Conservation (phyloP, 306 rosid genomes). For the Cucumis cinereus region DNA sequence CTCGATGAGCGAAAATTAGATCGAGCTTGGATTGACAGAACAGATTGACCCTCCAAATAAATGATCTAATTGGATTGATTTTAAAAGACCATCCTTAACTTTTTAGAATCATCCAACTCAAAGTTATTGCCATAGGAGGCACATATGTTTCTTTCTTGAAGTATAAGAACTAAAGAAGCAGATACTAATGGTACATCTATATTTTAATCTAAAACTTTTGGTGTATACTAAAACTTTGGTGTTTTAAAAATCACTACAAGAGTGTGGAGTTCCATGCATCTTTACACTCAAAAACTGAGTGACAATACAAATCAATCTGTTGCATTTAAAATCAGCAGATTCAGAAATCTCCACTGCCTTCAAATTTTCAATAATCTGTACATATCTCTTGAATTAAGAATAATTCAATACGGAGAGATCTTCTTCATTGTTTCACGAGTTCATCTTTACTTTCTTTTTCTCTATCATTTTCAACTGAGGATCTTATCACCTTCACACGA, state of each 20-base stretch:
- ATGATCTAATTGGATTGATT: no score
- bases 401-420: not conserved
- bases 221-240: not conserved
- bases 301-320: not conserved
- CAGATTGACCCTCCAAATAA: no score
- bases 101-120: no score
- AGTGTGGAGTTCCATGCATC: not conserved
- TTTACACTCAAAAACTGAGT: not conserved
- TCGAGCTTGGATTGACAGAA: no score
- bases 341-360: not conserved
- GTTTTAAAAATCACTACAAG: not conserved
- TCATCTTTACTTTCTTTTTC: slow-evolving; percentile 16
- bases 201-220: not conserved
- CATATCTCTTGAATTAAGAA: slow-evolving; percentile 11
- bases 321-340: not conserved
- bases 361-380: slow-evolving; percentile 43
- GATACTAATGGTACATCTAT: not conserved
- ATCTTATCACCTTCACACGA: slow-evolving; percentile 56
- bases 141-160: not conserved
- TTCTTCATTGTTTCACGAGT: slow-evolving; percentile 20
- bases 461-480: slow-evolving; percentile 22
- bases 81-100: no score
- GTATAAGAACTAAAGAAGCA: not conserved
- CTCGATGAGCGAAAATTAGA: no score
- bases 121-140: no score